A percentile compares a stretch with the other conserved stretches of the same genome.
Conservation (phyloP, 257 asterid genomes). For the Cordia subcordata region DNA sequence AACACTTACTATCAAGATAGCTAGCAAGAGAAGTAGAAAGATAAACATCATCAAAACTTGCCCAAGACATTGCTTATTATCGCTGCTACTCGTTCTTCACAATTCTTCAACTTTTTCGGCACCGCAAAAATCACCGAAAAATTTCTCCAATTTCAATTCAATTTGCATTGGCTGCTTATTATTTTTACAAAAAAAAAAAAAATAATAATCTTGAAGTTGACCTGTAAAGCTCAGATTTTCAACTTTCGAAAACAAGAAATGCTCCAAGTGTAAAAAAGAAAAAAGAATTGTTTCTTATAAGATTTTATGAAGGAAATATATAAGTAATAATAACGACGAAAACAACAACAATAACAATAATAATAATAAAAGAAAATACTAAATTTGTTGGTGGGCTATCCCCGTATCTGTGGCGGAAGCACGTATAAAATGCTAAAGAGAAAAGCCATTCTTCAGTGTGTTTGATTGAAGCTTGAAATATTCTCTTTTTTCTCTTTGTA, state of each 20-base stretch:
- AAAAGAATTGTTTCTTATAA: no score
- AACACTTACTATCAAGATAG: constrained; percentile 9
- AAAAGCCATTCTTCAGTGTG: no score
- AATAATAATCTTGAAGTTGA: not conserved
- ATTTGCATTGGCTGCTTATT: not conserved
- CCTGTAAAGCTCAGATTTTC: no score
- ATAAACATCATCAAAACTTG: constrained; percentile 1
- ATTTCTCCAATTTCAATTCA: not conserved
- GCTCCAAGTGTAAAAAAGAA: no score
- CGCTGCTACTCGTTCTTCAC: not conserved
- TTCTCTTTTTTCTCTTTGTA: not conserved
- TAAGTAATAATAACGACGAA: no score
- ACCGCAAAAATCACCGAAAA: not conserved
- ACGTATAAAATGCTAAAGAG: no score
- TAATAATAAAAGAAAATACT: not conserved
- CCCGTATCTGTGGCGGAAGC: not conserved
- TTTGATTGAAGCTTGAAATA: not conserved
- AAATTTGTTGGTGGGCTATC: not conserved
- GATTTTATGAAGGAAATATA: no score
- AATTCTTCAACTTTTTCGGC: not conserved
- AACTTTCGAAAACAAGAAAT: not conserved
- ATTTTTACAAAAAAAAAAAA: no score
- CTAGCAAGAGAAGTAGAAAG: constrained; percentile 9
- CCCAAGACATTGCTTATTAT: constrained; percentile 11
- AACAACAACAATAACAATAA: no score